Conservation (phyloP, 306 rosid genomes). For the Glycyrrhiza uralensis region DNA sequence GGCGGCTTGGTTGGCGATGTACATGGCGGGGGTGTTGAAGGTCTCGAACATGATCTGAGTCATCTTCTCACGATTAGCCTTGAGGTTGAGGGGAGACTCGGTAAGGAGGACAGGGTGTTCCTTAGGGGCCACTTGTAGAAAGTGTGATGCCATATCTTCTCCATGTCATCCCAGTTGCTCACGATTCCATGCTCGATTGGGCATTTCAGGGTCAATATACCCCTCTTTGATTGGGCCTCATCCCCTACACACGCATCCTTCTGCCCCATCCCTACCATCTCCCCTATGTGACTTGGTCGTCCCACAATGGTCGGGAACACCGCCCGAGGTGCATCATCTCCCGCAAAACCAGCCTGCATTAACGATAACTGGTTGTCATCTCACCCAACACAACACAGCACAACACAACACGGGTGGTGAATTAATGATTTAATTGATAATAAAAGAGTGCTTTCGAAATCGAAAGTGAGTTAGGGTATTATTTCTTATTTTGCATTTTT, state of each 20-base stretch:
- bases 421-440: too few species aligned
- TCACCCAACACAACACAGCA: too few species aligned
- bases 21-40: conserved; percentile 78
- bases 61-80: conserved; percentile 69
- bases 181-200: conserved; percentile 86
- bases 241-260: conserved; percentile 98
- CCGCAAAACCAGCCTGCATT: conserved; percentile 94
- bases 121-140: conserved; percentile 52
- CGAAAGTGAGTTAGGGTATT: too few species aligned
- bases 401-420: too few species aligned
- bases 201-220: conserved; percentile 85
- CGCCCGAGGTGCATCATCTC: conserved; percentile 97
- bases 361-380: too few species aligned
- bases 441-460: too few species aligned
- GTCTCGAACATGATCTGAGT: conserved; percentile 56
- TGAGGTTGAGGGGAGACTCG: conserved; percentile 73
- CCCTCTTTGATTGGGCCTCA: conserved; percentile 95
- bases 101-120: conserved; percentile 75
- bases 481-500: too few species aligned
- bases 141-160: conserved; percentile 59
- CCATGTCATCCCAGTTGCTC: conserved; percentile 87
- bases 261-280: conserved; percentile 99
- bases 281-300: conserved; percentile 95
- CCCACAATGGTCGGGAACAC: conserved; percentile 97
- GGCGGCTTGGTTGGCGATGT: conserved; percentile 74